Evolutionary conservation across 139 green algal species (phyloP).

Genomic region (Tetradesmus lagerheimii): DNA sequence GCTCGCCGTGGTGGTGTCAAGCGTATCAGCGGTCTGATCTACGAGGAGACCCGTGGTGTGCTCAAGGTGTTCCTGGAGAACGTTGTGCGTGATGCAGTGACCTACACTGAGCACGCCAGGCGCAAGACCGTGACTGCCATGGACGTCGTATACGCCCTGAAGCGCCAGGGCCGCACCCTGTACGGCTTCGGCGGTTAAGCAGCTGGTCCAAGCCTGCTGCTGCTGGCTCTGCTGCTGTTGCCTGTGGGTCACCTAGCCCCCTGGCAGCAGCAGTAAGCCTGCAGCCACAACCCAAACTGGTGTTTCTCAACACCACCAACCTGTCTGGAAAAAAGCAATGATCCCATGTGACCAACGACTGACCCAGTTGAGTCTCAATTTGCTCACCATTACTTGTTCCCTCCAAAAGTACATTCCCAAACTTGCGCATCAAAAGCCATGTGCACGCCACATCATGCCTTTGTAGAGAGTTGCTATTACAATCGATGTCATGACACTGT

Average conservation of each 20-base stretch:
- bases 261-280: not conserved
- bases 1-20: slow-evolving; percentile 89
- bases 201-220: not conserved
- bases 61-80: slow-evolving; percentile 96
- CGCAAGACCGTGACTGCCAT: slow-evolving; percentile 97
- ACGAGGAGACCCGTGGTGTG: slow-evolving; percentile 91
- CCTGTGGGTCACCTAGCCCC: not conserved
- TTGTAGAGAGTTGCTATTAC: too few species aligned
- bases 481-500: too few species aligned
- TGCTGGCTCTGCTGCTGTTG: not conserved
- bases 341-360: too few species aligned
- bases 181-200: slow-evolving; percentile 97
- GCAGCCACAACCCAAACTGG: not conserved
- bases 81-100: slow-evolving; percentile 94
- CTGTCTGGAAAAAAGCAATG: not conserved
- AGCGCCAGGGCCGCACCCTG: slow-evolving; percentile 95
- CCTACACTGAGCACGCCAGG: slow-evolving; percentile 98
- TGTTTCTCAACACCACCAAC: not conserved
- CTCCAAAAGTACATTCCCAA: too few species aligned
- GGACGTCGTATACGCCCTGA: slow-evolving; percentile 97
- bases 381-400: too few species aligned
- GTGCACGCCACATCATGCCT: too few species aligned
- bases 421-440: too few species aligned
- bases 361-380: too few species aligned
- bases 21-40: slow-evolving; percentile 91